Evolutionary conservation across 106 monocot species (phyloP), one percentile per base, ranked within the genome.

Genomic region (Cymbidium sinense): DNA sequence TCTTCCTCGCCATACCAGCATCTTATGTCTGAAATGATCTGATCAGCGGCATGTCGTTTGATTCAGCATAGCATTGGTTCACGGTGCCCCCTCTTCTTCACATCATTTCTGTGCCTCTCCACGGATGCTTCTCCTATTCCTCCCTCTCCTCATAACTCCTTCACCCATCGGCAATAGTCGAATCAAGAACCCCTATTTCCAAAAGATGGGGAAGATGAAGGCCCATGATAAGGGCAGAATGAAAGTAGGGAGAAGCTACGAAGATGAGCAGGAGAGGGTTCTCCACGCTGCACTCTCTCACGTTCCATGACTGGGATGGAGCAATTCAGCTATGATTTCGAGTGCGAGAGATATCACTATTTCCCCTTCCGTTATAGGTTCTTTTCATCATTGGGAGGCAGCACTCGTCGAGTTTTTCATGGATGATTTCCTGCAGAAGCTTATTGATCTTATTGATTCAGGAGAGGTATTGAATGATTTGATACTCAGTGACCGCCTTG

Each of bases 401-500:
- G 74, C 47, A 28, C 74, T 74, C n/a, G 74, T 74, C 35, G 74
- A 74, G 74, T 96, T 93, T 82, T 96, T 93, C 78, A 96, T 93
- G 96, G 89, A 91, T 89, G 93, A 96, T 41, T 96, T 91, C 77
- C 89, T 93, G 75, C 79, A 91, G 64, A 90, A 78, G 78, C 84
- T 98, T 58, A 84, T 90, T 20, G 94, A 90, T 81, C 84, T 77
- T 58, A 90, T 92, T 80, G 94, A 92, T 77, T 86, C 85, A 0
- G 87, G 74, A 77, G 87, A 87, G 74, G 77, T 84, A 44, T 84
- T 94, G 71, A 82, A 84, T 30, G 70, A 84, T 76, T 76, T 88
- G 50, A 84, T 94, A 71, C 89, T 92, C 50, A 98, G 90, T 69
- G 89, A 94, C 31, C 88, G 90, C 21, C 85, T 98, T 50, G 81